Evolutionary conservation across 1,284 basidiomycete species (phyloP), one percentile per base, ranked within the genome.

Genomic region (Cryptococcus sp.): DNA sequence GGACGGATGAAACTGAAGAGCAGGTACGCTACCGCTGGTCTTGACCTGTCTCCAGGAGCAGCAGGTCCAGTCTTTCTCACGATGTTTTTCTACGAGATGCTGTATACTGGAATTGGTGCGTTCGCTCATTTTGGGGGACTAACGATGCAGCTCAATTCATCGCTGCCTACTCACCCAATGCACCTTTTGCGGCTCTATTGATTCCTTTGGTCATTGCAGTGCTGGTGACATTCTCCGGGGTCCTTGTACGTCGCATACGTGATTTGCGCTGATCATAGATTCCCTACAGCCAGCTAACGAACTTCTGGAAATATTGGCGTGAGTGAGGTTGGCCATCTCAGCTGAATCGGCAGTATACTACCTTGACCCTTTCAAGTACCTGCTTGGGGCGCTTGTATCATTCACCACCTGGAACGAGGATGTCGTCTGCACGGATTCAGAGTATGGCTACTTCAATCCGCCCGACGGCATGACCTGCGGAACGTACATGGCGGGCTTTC

Each of bases 21-120:
- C 61, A 40, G 50, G 52, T 40, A 40, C 16, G 37, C 37, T 21
- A 40, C 37, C 16, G 37, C 23, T 19, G 43, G 46, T 36, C 31
- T 36, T 19, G 14, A 19, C 11, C 16, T 34, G 7, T 11, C 44
- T 1, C 31, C 57, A 2, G 47, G 49, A 18, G 40, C 45, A 7
- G 57, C 57, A 4, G 57, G 57, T 43, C 57, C 57, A 32, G 58
- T 63, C 22, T 67, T 62, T 56, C 56, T 64, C 25, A 48, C 59
- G 45, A 58, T 67, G 50, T 47, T 61, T 16, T 43, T 66, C 23
- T 66, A 64, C 55, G 62, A 67, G 53, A 53, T 65, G 47, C 53
- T 66, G 13, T 67, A 67, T 52, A 66, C 64, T 1, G 61, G 61
- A 1, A 62, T 64, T 42, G 63, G 59, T 10, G 55, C 58, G 50